Percentiles rank a stretch among this genome's conserved stretches.
phyloP scores from a whole-genome alignment of 805 yeast genomes.

The Pichia nanzhaoensis region DNA sequence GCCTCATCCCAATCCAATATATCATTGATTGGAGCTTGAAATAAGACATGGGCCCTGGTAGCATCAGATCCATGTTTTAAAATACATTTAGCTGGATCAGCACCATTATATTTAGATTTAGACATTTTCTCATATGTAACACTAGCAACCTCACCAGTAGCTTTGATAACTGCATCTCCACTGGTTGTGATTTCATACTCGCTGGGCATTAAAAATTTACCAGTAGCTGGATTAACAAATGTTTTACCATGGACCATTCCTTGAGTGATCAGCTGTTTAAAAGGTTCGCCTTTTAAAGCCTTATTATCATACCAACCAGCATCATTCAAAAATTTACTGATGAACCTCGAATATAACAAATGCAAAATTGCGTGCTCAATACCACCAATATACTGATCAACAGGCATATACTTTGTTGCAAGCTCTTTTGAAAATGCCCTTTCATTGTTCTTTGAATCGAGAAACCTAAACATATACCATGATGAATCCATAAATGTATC shows the following conservation, averaged over 20 bases:
- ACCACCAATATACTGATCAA: slow-evolving; percentile 90
- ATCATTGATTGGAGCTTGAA: slow-evolving; percentile 85
- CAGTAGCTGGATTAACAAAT: slow-evolving; percentile 60
- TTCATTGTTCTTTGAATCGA: slow-evolving; percentile 59
- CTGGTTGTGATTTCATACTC: slow-evolving; percentile 47
- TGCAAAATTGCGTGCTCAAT: slow-evolving; percentile 96
- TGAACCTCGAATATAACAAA: slow-evolving; percentile 76
- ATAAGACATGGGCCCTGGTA: slow-evolving; percentile 84
- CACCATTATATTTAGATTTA: slow-evolving; percentile 91
- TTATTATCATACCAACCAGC: slow-evolving; percentile 62
- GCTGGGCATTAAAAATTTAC: slow-evolving; percentile 70
- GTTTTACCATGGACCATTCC: slow-evolving; percentile 99
- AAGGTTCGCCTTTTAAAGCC: slow-evolving; percentile 65
- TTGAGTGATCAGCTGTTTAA: slow-evolving; percentile 74
- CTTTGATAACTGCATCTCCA: slow-evolving; percentile 40
- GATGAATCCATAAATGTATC: slow-evolving; percentile 98
- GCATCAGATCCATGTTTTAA: slow-evolving; percentile 84
- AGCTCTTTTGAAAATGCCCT: slow-evolving; percentile 46
- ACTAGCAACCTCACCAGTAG: slow-evolving; percentile 44
- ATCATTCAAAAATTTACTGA: slow-evolving; percentile 68
- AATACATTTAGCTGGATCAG: slow-evolving; percentile 78
- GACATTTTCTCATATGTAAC: slow-evolving; percentile 89
- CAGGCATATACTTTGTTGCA: slow-evolving; percentile 61
- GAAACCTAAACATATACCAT: slow-evolving; percentile 87
- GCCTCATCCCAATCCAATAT: slow-evolving; percentile 84